Percentiles rank a stretch among this genome's conserved stretches.
These are phyloP conservation scores for Backusella liffmaniae DNA, from an alignment of 192 early-diverging fungal genomes.

Conservation along the genomic window DNA sequence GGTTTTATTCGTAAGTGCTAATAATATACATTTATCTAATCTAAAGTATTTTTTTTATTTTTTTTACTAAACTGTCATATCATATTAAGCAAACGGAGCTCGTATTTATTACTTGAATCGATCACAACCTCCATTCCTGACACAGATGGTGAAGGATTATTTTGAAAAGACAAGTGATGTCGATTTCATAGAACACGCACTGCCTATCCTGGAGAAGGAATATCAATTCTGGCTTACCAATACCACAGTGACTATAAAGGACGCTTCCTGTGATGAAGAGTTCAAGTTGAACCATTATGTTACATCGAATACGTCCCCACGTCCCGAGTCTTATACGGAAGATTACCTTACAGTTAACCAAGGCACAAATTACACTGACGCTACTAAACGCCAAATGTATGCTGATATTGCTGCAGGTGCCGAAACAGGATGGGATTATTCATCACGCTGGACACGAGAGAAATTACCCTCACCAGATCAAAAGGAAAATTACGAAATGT, in stretches of 20 bases:
- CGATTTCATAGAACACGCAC: slow-evolving; percentile 40
- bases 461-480: slow-evolving; percentile 20
- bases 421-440: slow-evolving; percentile 75
- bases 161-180: slow-evolving; percentile 49
- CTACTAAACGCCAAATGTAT: slow-evolving; percentile 43
- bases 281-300: slow-evolving; percentile 52
- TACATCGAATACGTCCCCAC: slow-evolving; percentile 52
- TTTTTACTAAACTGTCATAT: neutral
- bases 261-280: slow-evolving; percentile 19
- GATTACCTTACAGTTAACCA: slow-evolving; percentile 56
- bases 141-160: slow-evolving; percentile 67
- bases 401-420: slow-evolving; percentile 67
- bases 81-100: slow-evolving; percentile 61
- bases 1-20: slow-evolving; percentile 65
- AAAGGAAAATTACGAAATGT: slow-evolving; percentile 25
- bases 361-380: slow-evolving; percentile 31
- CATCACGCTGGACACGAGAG: slow-evolving; percentile 56
- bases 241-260: slow-evolving; percentile 43
- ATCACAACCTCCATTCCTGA: slow-evolving; percentile 72
- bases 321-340: slow-evolving; percentile 65
- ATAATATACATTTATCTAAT: neutral
- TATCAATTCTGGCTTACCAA: slow-evolving; percentile 61
- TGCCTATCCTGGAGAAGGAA: slow-evolving; percentile 59
- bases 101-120: slow-evolving; percentile 73
- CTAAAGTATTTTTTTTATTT: neutral